Conservation (phyloP, 352 stramenopile species). For the Pythium phragmiticola region DNA sequence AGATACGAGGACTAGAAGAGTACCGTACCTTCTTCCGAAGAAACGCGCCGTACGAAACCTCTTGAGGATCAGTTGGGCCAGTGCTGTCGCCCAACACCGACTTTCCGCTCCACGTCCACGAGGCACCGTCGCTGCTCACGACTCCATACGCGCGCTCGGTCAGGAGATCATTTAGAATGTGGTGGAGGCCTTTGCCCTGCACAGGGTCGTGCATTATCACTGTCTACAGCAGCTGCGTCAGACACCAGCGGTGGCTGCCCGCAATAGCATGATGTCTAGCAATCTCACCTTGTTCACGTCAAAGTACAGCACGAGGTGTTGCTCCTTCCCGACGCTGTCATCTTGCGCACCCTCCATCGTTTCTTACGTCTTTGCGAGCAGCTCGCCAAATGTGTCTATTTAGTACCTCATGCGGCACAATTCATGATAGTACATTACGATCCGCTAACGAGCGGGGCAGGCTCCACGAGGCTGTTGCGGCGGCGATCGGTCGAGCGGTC, state of each 20-base stretch:
- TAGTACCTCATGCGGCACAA: not conserved
- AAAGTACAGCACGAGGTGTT: conserved; percentile 72
- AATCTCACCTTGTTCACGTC: conserved; percentile 77
- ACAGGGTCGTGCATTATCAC: conserved; percentile 83
- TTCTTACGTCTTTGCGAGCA: not conserved
- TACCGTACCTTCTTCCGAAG: conserved; percentile 49
- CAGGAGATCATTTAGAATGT: conserved; percentile 79
- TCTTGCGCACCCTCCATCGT: not conserved
- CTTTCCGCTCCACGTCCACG: conserved; percentile 52
- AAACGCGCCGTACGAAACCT: conserved; percentile 63
- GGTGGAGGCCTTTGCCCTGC: conserved; percentile 67
- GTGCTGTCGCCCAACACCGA: conserved; percentile 17
- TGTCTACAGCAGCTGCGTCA: conserved; percentile 36
- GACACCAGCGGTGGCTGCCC: not conserved
- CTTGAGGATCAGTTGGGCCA: not conserved
- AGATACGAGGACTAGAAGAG: not conserved
- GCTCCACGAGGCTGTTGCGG: conserved; percentile 6
- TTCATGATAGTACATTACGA: not conserved
- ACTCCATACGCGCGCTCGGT: conserved; percentile 50
- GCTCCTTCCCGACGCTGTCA: conserved; percentile 4
- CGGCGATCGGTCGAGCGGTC: conserved; percentile 38
- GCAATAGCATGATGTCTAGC: not conserved
- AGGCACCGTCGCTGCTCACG: conserved; percentile 27
- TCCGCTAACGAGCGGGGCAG: not conserved
- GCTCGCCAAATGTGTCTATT: not conserved